Base-by-base conservation (phyloP, 23 red algal species). In the Rhodosorus marinus region DNA sequence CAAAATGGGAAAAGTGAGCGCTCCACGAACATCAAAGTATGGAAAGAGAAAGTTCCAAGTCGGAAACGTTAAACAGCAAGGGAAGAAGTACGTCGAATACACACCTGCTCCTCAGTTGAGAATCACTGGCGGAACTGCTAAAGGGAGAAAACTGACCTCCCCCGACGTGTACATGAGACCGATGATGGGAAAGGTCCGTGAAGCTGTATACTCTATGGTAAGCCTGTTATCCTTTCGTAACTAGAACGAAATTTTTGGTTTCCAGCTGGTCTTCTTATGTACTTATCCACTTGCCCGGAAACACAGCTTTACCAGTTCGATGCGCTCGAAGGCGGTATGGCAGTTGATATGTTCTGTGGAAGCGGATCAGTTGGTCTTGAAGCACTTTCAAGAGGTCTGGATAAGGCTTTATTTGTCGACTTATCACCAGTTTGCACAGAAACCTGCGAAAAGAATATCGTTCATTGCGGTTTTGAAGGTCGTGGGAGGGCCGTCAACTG, bases 181-280 rank as follows among this genome's bases (percentile, higher is more conserved):
- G 4, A 82, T 82, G 70, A 98, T 98, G 90, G 72, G 57, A 30
- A 83, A 98, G 59, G 90, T 98, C 0, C 73, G 90, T 11, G 80
- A 84, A 35, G 90, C 90, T 20, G 6, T 81, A 15, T 98, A 86
- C 34, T 81, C 66, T 17, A 98, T 98, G 52, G n/a, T n/a, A n/a
- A n/a, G n/a, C n/a, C n/a, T n/a, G n/a, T n/a, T n/a, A n/a, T n/a
- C n/a, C n/a, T n/a, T n/a, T n/a, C n/a, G n/a, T n/a, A n/a, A n/a
- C n/a, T 31, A 34, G 11, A 15, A 15, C 35, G 2, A 29, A 7
- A 4, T 4, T 29, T 8, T 7, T 51, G 7, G 28, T 29, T 4
- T 51, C 7, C 26, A 4, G 4, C 7, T 29, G 4, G 5, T 5
- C 4, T 51, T 51, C 48, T 29, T 29, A 7, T 51, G 5, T 26